phyloP scores from a whole-genome alignment of 2,329 filamentous ascomycete species.

The Scedosporium boydii region DNA sequence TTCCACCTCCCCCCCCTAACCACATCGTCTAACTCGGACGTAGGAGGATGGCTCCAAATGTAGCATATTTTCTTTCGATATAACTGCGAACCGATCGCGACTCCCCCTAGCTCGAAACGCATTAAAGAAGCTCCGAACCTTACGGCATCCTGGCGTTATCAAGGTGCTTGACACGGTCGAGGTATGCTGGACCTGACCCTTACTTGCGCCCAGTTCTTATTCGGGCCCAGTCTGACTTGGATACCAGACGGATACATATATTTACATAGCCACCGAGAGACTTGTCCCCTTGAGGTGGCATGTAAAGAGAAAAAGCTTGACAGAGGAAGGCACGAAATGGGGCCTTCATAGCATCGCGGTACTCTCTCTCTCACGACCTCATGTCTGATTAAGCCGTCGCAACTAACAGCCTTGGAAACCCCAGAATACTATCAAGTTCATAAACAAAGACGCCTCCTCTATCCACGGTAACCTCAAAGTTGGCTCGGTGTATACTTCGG shows the following conservation, averaged over 20 bases:
- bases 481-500: slow-evolving; percentile 82
- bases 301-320: slow-evolving; percentile 77
- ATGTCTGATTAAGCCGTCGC: not conserved
- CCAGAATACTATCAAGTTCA: slow-evolving; percentile 85
- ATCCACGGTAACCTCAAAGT: slow-evolving; percentile 82
- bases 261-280: slow-evolving; percentile 93
- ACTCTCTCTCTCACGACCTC: slow-evolving; percentile 16
- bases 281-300: slow-evolving; percentile 83
- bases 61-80: slow-evolving; percentile 95
- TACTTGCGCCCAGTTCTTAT: not conserved
- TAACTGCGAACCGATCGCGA: slow-evolving; percentile 67
- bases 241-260: slow-evolving; percentile 77
- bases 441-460: slow-evolving; percentile 86
- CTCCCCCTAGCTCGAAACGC: slow-evolving; percentile 88
- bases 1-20: too few relatives aligned
- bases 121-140: slow-evolving; percentile 81
- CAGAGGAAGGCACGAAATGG: slow-evolving; percentile 93
- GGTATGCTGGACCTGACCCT: slow-evolving; percentile 32
- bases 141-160: slow-evolving; percentile 89
- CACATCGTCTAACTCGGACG: not conserved
- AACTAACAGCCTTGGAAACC: not conserved
- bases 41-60: slow-evolving; percentile 91
- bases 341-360: slow-evolving; percentile 80
- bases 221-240: not conserved
- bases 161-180: slow-evolving; percentile 92